Evolutionary conservation across 805 yeast species (phyloP), one percentile per base, ranked within the genome.

Genomic region (Teunomyces barrocoloradensis): DNA sequence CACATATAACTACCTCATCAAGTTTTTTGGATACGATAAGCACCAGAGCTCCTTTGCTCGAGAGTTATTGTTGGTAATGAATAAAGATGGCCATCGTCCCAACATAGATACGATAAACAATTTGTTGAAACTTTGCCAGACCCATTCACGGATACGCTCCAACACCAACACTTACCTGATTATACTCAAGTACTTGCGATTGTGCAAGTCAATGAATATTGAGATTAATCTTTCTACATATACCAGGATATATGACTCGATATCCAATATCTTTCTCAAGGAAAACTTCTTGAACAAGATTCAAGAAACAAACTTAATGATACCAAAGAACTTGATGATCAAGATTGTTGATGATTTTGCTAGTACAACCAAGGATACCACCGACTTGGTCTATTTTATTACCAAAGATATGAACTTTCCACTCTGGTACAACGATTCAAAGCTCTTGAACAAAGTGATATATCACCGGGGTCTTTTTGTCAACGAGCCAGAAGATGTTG

Each of bases 1-100:
- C 9, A 69, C 77, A 1, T 73, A 62, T 53, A 73, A 73, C 54
- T 63, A 63, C 45, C 57, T 73, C 20, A 72, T 73, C 46, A 58
- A 69, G 43, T 73, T 55, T 52, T 73, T 71, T 57, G 78, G 77
- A 6, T 61, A 44, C 48, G 65, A 59, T 42, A 72, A 72, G 51
- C 63, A 68, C 53, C 77, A 73, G 53, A 66, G 66, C 48, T 53
- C 67, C 12, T 72, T 73, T 55, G 72, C 76, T 4, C 51, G 74
- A 21, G 71, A 67, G 42, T 50, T 73, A 13, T 53, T 73, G 9
- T 53, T 73, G 32, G 74, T 70, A 25, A 71, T 73, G 76, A 55
- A 65, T 33, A 63, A 68, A 46, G 77, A 73, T 46, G 74, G 74
- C 3, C 71, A 68, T 43, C 50, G 51, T n/a, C 73, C 74, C 6